These are phyloP conservation scores for Pseudonitzschia multiseries DNA, from an alignment of 108 stramenopile species.

Conservation along the genomic window DNA sequence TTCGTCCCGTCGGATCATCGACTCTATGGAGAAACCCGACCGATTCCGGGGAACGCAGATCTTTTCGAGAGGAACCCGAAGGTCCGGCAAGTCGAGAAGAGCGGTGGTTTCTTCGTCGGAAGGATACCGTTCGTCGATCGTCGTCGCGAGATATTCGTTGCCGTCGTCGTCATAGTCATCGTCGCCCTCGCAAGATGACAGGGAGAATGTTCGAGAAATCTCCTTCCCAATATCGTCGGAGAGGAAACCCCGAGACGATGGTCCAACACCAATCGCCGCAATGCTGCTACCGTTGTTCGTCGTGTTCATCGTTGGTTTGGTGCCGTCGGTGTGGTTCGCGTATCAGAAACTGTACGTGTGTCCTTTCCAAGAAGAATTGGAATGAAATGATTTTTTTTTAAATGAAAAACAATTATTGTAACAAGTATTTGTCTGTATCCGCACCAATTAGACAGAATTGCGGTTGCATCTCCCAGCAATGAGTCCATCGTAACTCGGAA, in stretches of 20 bases:
- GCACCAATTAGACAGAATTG: no score
- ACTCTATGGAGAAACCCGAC: background rate
- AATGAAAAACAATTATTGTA: no score
- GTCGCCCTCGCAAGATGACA: conserved; percentile 2
- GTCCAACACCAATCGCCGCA: no score
- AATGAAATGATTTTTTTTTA: no score
- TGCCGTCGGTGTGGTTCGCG: no score
- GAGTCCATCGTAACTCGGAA: no score
- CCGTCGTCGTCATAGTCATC: background rate
- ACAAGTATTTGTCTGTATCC: no score
- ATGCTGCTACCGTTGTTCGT: background rate
- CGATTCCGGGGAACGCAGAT: background rate
- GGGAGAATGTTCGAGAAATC: background rate
- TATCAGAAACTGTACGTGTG: no score
- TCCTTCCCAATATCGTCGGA: background rate
- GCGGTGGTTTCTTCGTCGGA: background rate
- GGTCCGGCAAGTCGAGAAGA: background rate
- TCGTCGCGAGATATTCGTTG: background rate
- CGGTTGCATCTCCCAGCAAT: no score
- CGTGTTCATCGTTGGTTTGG: background rate
- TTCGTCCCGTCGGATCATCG: conserved; percentile 6
- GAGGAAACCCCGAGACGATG: background rate
- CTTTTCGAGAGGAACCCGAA: background rate
- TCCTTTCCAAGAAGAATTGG: no score
- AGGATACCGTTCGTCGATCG: background rate